Base-by-base conservation (phyloP, 768 basidiomycete species). In the Butyriboletus loyo region DNA sequence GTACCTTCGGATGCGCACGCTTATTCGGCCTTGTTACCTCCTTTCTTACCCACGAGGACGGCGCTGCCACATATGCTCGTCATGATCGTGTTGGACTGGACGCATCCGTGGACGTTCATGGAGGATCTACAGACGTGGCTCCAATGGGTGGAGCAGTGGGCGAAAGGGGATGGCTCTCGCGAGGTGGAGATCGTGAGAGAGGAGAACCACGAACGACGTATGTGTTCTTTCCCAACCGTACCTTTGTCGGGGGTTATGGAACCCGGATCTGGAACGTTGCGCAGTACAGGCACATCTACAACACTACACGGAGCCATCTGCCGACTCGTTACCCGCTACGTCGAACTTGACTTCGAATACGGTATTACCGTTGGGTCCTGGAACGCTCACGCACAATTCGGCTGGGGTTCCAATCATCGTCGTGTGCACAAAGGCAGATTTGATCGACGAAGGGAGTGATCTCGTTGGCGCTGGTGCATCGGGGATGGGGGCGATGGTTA, bases 11-110 rank as follows among this genome's bases (percentile, higher is more conserved):
- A 86, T 3, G 78, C 85, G n/a, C 70, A 77, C 1, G 79, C 87
- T 1, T 86, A 92, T 57, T 83, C 84, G 2, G 72, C 83, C 13
- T 70, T 96, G 28, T 61, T 96, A 0, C 90, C 92, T 0, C 82
- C 86, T 53, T 90, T 92, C 57, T 70, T 94, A 24, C 89, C 90
- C 1, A 86, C 92, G 1, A 77, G 82, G 51, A 73, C 79, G 27
- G 74, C 82, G 7, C 70, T 92, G 13, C 79, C 81, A 3, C 85
- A 91, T 56, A 87, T 88, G 0, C 75, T 91, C 28, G 83, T 93
- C 40, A 73, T 97, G 63, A 88, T 98, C 60, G 83, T 86, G 0
- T 74, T 99, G 10, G 96, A 99, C 68, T 99, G 97, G 96, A 96
- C 93, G 59, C 82, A 82, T 58, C 96, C 96, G 1, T 95, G 92